Evolutionary conservation across 1,284 basidiomycete species (phyloP).

Genomic region (Bondarzewia mesenterica): DNA sequence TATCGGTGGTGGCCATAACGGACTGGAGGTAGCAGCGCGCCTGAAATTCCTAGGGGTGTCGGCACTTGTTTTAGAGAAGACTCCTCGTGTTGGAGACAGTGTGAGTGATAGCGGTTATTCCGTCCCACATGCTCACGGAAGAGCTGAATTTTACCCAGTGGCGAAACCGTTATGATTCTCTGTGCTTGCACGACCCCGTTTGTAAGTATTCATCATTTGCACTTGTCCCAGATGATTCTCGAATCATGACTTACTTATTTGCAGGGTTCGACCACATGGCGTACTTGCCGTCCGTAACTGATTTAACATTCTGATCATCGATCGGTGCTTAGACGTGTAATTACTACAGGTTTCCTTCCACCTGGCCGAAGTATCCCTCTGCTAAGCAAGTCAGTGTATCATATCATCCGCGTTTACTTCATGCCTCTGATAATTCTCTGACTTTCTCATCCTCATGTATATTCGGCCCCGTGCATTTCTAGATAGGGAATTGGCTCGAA

Average conservation of each 20-base stretch:
- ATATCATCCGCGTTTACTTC: too few relatives aligned
- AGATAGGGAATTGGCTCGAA: conserved; percentile 67
- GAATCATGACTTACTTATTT: background rate
- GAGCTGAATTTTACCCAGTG: conserved; percentile 24
- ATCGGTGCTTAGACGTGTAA: background rate
- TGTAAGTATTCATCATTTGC: conserved; percentile 30
- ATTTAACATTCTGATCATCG: background rate
- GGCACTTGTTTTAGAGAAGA: conserved; percentile 46
- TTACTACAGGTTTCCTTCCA: conserved; percentile 32
- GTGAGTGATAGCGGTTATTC: too few relatives aligned
- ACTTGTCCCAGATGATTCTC: background rate
- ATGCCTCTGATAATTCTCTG: too few relatives aligned
- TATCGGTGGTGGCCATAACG: conserved; percentile 61
- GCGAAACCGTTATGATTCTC: conserved; percentile 49
- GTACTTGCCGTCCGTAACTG: conserved; percentile 36
- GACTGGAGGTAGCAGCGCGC: conserved; percentile 51
- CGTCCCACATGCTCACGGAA: too few relatives aligned
- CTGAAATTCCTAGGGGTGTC: conserved; percentile 46
- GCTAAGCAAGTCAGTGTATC: conserved; percentile 33
- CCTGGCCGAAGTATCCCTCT: conserved; percentile 57
- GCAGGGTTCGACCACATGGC: conserved; percentile 28
- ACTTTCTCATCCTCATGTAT: conserved; percentile 1
- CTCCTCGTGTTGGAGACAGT: conserved; percentile 40
- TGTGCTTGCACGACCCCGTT: conserved; percentile 61
- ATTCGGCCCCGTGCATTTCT: conserved; percentile 8